Evolutionary conservation across 108 stramenopile species (phyloP).

Genomic region (Fragilariopsis cylindrus): DNA sequence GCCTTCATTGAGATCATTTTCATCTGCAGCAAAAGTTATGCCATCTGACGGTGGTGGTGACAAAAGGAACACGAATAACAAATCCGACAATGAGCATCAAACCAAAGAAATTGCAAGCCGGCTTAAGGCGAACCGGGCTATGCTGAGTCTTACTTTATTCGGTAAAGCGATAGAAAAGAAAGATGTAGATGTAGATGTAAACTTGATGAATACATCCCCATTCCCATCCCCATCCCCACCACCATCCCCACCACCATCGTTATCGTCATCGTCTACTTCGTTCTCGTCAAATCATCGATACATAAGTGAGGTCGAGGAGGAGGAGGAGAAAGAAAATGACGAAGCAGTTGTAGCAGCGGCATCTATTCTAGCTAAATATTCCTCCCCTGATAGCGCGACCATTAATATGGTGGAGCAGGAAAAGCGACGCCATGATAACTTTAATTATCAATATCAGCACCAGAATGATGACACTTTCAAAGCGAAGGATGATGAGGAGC

Average conservation of each 20-base stretch:
- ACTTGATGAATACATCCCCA: background rate
- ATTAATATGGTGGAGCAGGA: background rate
- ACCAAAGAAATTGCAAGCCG: too few relatives aligned
- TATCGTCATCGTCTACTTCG: background rate
- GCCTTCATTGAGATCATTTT: background rate
- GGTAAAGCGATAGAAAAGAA: background rate
- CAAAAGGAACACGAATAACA: background rate
- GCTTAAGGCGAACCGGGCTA: too few relatives aligned
- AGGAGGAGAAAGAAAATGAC: background rate
- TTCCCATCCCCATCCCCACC: background rate
- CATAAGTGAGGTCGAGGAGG: background rate
- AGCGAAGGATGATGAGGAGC: background rate
- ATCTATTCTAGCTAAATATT: constrained; percentile 2
- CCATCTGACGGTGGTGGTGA: background rate
- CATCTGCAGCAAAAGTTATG: background rate
- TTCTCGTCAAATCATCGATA: background rate
- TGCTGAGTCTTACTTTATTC: background rate
- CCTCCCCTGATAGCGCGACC: background rate
- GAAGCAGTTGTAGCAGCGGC: background rate
- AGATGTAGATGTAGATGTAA: background rate
- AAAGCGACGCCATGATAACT: background rate
- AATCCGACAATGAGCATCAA: too few relatives aligned
- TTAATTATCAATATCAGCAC: background rate
- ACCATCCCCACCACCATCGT: background rate
- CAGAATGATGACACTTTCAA: background rate